These are phyloP conservation scores for Chenopodium formosanum DNA, from an alignment of 148 eudicot genomes.

Conservation along the genomic window DNA sequence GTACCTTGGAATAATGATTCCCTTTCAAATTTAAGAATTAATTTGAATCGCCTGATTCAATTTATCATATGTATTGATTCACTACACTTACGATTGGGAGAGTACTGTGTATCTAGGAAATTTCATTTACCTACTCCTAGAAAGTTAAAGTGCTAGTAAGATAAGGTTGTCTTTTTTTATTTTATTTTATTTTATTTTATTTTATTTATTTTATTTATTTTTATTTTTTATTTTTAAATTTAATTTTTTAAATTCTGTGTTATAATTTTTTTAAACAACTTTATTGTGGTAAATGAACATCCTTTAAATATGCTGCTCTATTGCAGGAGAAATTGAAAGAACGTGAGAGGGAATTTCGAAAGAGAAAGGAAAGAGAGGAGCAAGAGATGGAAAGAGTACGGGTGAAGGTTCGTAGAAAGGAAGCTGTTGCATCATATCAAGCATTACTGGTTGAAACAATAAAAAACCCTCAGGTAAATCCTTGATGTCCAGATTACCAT, in stretches of 20 bases:
- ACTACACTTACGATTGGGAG: no score
- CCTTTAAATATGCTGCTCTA: constrained; percentile 4
- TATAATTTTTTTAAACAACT: no score
- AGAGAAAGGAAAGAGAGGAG: constrained; percentile 97
- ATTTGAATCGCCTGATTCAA: not conserved
- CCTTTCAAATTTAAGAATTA: not conserved
- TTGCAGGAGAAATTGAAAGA: constrained; percentile 88
- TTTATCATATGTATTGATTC: no score
- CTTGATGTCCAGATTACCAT: not conserved
- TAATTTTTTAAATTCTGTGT: no score
- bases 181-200: no score
- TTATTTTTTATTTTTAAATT: no score
- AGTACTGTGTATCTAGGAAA: no score
- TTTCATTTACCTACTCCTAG: not conserved
- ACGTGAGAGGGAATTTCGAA: constrained; percentile 77
- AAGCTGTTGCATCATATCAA: constrained; percentile 86
- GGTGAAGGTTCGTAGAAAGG: constrained; percentile 84
- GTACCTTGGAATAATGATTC: not conserved
- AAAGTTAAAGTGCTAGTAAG: constrained; percentile 5
- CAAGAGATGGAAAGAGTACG: constrained; percentile 96
- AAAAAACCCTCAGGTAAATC: constrained; percentile 74
- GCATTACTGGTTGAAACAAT: constrained; percentile 92
- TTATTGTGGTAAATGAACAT: constrained; percentile 7
- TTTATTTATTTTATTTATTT: no score
- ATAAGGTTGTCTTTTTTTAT: not conserved